Base-by-base conservation (phyloP, 2,329 filamentous ascomycete species). In the Albifimbria verrucaria region DNA sequence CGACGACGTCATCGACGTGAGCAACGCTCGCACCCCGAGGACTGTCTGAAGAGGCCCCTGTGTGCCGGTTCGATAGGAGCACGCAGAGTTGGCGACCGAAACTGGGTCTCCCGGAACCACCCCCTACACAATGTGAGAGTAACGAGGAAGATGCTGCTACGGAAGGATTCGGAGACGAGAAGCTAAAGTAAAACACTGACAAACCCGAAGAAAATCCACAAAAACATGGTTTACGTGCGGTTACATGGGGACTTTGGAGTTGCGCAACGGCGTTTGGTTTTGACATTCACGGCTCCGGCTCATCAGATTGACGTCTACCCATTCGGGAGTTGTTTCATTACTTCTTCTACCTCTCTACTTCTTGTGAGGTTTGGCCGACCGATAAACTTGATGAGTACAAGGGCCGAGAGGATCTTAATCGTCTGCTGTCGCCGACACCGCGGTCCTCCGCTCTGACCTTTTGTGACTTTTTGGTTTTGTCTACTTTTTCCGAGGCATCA, bases 1-100 rank as follows among this genome's bases (percentile, higher is more conserved):
- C 68, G 92, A 97, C 82, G 92, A 97, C 75, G 86, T 97, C 76
- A 88, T 90, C 76, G 91, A 94, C 71, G 86, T 90, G 74, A 88
- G 83, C 83, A 88, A 86, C 72, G 82, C 80, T 69, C 75, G 78
- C 59, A 79, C 79, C 56, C 80, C 81, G 55, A 79, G 75, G 74
- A 81, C 79, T 49, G 77, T 83, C 69, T 84, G 69, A 82, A 55
- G 23, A 32, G 17, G n/a, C 21, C n/a, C 21, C 4, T 47, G 23
- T 47, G 44, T 11, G 20, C 20, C 10, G 53, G 54, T 21, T 44
- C 53, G 55, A 54, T 44, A 46, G 1, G 48, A 52, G 49, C 10
- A 53, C 49, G 48, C 52, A 36, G 21, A 17, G 44, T 3, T 15
- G 39, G 22, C 22, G 52, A 55, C 52, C 55, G 43, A 51, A 44